Percentiles rank a stretch among this genome's conserved stretches.
Evolutionary conservation across 306 rosid genomes (phyloP).

Genomic region (Biancaea sappan): DNA sequence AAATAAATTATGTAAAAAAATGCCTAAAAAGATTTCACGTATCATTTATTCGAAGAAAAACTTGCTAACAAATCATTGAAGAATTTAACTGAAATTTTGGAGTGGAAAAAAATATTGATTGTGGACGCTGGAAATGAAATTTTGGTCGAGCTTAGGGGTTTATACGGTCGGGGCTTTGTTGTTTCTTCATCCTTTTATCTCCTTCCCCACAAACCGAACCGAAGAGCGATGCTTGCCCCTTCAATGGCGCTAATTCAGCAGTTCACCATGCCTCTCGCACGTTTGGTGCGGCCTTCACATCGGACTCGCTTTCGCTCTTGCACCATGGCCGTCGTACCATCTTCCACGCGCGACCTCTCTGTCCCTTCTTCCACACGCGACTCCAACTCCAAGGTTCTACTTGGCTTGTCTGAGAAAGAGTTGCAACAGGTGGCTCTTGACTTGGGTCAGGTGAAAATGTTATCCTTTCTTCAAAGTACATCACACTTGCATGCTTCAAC

Average conservation of each 20-base stretch:
- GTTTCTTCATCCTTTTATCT: conserved; percentile 13
- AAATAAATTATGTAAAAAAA: no score
- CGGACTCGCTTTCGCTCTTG: conserved; percentile 40
- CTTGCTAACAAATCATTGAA: no score
- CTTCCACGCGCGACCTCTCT: conserved; percentile 37
- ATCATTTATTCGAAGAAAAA: no score
- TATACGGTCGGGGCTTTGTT: conserved; percentile 21
- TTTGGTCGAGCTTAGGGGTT: no score
- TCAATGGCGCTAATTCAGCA: conserved; percentile 73
- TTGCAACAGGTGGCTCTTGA: conserved; percentile 77
- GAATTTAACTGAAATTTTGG: no score
- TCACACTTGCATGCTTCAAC: not conserved
- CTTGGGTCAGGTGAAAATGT: conserved; percentile 68
- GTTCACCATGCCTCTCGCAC: conserved; percentile 63
- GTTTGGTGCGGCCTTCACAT: conserved; percentile 41
- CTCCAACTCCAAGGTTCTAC: conserved; percentile 62
- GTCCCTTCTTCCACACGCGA: conserved; percentile 37
- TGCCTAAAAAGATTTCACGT: no score
- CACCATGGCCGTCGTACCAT: conserved; percentile 32
- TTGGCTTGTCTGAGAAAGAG: conserved; percentile 81
- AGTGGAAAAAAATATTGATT: no score
- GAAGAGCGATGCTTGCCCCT: conserved; percentile 43
- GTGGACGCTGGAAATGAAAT: no score
- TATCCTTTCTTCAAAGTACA: not conserved
- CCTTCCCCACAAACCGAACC: not conserved